phyloP scores from a whole-genome alignment of 2,329 filamentous ascomycete species.

The Talaromyces sp. region DNA sequence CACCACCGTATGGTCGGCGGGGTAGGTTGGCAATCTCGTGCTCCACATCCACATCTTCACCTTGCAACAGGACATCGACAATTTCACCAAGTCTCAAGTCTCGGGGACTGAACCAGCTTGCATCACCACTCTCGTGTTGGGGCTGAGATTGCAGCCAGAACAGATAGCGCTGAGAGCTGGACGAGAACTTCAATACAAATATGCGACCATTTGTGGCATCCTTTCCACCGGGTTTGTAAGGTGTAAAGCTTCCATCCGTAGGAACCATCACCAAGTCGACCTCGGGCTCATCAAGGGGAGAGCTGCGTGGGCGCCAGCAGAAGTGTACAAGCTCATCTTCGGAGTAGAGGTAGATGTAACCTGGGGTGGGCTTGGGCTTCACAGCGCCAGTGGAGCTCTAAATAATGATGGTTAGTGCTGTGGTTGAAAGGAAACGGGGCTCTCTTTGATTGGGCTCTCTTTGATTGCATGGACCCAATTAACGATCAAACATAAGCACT shows the following conservation, averaged over 20 bases:
- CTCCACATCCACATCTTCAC: constrained; percentile 81
- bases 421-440: too few species aligned
- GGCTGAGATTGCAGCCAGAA: constrained; percentile 97
- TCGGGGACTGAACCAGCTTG: constrained; percentile 78
- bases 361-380: constrained; percentile 70
- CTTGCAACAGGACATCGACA: constrained; percentile 80
- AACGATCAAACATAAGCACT: constrained; percentile 38
- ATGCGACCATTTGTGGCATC: constrained; percentile 81
- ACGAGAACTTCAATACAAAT: constrained; percentile 90
- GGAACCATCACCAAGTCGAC: constrained; percentile 94
- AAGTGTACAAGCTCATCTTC: constrained; percentile 97
- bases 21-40: constrained; percentile 69
- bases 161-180: constrained; percentile 84
- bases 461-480: background rate
- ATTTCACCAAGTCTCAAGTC: constrained; percentile 87
- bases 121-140: constrained; percentile 70
- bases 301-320: constrained; percentile 86
- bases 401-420: constrained; percentile 13
- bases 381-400: constrained; percentile 64
- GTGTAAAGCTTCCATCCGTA: constrained; percentile 80
- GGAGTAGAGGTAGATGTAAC: constrained; percentile 88
- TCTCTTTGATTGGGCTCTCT: too few species aligned
- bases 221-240: constrained; percentile 70
- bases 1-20: constrained; percentile 53
- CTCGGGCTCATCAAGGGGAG: constrained; percentile 71